Evolutionary conservation across 805 yeast species (phyloP).

Genomic region (Kodamaea kaohsiungensis): DNA sequence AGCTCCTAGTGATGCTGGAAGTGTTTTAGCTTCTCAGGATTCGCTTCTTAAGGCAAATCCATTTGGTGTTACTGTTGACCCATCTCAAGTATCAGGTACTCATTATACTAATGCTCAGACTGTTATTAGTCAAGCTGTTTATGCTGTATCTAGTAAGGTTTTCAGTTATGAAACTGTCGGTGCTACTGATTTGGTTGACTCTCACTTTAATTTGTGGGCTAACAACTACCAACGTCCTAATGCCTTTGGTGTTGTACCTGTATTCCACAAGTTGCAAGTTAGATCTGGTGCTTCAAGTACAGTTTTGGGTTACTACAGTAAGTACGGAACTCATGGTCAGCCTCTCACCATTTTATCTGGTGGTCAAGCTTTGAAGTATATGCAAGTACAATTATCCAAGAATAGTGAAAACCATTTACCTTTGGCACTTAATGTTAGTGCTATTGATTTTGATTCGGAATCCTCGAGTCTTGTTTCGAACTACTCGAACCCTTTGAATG

Average conservation of each 20-base stretch:
- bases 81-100: constrained; percentile 47
- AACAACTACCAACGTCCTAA: constrained; percentile 49
- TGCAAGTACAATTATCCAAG: constrained; percentile 58
- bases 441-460: constrained; percentile 63
- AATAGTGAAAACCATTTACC: constrained; percentile 42
- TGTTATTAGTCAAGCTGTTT: constrained; percentile 55
- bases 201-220: constrained; percentile 62
- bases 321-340: constrained; percentile 34
- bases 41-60: constrained; percentile 35
- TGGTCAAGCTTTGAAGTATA: constrained; percentile 64
- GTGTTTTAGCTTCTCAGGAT: neutral
- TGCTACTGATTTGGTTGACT: constrained; percentile 60
- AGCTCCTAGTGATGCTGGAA: constrained; percentile 1
- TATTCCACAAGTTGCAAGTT: constrained; percentile 61
- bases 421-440: constrained; percentile 71
- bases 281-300: constrained; percentile 84
- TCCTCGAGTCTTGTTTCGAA: constrained; percentile 59
- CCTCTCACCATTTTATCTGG: constrained; percentile 57
- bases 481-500: constrained; percentile 58
- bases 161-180: constrained; percentile 72
- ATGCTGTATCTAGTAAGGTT: constrained; percentile 50
- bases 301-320: constrained; percentile 66
- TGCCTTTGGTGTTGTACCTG: constrained; percentile 59
- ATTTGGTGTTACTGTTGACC: constrained; percentile 63
- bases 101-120: constrained; percentile 57